These are phyloP conservation scores for Sporisorium exsertum DNA, from an alignment of 1,284 basidiomycete genomes.

Conservation along the genomic window DNA sequence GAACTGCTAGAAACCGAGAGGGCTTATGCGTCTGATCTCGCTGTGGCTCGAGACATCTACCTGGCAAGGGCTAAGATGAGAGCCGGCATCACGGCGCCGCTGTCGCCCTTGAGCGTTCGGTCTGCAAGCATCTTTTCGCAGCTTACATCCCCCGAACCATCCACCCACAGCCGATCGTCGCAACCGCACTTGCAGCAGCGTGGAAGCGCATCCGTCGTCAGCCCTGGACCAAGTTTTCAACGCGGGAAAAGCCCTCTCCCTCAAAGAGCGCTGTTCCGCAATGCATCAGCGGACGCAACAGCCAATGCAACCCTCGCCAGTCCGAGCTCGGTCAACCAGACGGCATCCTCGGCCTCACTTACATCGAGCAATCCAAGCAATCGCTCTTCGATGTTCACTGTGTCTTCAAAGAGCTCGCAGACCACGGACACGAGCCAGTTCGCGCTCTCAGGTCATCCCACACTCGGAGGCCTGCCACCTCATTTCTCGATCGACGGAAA, in stretches of 20 bases:
- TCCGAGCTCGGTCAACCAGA: conserved; percentile 17
- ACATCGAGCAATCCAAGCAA: conserved; percentile 59
- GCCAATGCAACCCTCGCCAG: conserved; percentile 15
- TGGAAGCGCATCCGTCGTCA: conserved; percentile 7
- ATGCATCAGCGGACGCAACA: conserved; percentile 40
- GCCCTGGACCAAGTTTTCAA: conserved; percentile 6
- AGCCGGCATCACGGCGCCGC: conserved; percentile 55
- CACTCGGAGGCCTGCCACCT: conserved; percentile 14
- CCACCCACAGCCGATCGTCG: conserved; percentile 22
- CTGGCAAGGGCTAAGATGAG: conserved; percentile 67
- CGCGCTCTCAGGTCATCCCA: conserved; percentile 18
- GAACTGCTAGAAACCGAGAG: conserved; percentile 80
- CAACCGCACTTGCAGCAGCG: conserved; percentile 36
- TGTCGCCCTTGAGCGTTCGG: conserved; percentile 34
- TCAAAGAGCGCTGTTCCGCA: conserved; percentile 35
- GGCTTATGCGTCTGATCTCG: conserved; percentile 87
- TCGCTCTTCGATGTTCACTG: conserved; percentile 60
- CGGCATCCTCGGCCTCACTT: conserved; percentile 34
- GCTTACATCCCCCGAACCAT: conserved; percentile 33
- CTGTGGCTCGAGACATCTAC: conserved; percentile 84
- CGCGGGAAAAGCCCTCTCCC: conserved; percentile 3
- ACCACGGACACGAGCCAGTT: conserved; percentile 51
- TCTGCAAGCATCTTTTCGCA: conserved; percentile 43
- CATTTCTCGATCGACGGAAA: conserved; percentile 31
- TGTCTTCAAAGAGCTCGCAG: conserved; percentile 61